A percentile compares a stretch with the other conserved stretches of the same genome.
phyloP scores from a whole-genome alignment of 768 basidiomycete genomes.

The Leccinum sublutescens region DNA sequence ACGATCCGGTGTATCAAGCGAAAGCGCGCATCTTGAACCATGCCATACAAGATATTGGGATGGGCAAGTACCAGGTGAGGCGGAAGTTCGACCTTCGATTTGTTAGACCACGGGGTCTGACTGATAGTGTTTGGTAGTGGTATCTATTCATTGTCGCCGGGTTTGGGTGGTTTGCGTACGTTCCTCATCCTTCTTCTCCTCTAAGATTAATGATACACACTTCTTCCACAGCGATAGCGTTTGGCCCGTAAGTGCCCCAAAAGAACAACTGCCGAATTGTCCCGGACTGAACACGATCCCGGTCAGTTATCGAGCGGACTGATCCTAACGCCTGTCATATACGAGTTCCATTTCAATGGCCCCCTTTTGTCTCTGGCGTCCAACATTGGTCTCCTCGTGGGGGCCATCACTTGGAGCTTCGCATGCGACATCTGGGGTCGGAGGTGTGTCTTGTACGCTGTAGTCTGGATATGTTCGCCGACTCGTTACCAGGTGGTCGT shows the following conservation, averaged over 20 bases:
- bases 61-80: constrained; percentile 53
- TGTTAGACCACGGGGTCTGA: neutral
- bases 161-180: constrained; percentile 44
- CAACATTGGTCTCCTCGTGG: constrained; percentile 53
- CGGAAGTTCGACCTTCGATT: neutral
- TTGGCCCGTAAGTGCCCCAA: constrained; percentile 35
- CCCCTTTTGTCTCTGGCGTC: constrained; percentile 51
- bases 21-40: constrained; percentile 48
- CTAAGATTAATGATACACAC: too few relatives aligned
- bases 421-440: constrained; percentile 54
- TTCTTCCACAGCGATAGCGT: constrained; percentile 31
- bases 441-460: constrained; percentile 27
- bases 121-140: constrained; percentile 30
- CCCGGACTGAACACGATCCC: neutral
- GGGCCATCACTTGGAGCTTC: constrained; percentile 48
- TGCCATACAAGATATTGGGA: constrained; percentile 52
- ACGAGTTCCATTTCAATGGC: constrained; percentile 47
- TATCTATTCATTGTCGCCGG: constrained; percentile 38
- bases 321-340: neutral
- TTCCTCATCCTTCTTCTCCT: neutral
- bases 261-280: neutral
- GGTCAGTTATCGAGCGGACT: constrained; percentile 33
- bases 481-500: constrained; percentile 39
- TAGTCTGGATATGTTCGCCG: neutral
- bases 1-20: constrained; percentile 47